Conservation (phyloP, 2,329 filamentous ascomycete genomes). For the Monosporascus sp. region DNA sequence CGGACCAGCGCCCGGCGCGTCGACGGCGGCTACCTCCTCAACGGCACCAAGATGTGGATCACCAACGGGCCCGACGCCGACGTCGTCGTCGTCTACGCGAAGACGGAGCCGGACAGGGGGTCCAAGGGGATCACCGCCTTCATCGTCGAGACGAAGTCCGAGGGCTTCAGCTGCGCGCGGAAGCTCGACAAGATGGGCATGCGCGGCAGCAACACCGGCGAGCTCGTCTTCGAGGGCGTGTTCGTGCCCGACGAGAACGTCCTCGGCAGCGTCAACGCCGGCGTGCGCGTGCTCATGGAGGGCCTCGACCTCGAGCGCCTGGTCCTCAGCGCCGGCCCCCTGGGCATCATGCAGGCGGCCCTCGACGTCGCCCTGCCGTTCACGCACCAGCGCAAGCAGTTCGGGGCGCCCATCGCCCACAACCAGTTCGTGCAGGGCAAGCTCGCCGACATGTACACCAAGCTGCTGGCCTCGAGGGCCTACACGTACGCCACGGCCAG, state of each 20-base stretch:
- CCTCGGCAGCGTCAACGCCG: constrained; percentile 72
- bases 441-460: constrained; percentile 96
- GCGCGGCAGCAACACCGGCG: constrained; percentile 93
- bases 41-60: constrained; percentile 99
- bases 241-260: constrained; percentile 82
- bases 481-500: constrained; percentile 85
- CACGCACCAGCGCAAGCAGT: constrained; percentile 83
- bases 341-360: constrained; percentile 91
- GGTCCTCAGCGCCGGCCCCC: constrained; percentile 82
- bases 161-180: constrained; percentile 79
- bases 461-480: constrained; percentile 73
- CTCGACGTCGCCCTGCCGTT: constrained; percentile 86
- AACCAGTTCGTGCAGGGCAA: constrained; percentile 93
- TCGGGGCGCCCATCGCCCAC: constrained; percentile 77
- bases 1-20: constrained; percentile 75
- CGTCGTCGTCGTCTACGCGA: constrained; percentile 91
- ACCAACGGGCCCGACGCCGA: constrained; percentile 97
- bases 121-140: constrained; percentile 95
- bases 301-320: constrained; percentile 90
- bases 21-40: constrained; percentile 79
- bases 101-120: constrained; percentile 73
- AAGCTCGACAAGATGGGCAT: constrained; percentile 99
- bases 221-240: constrained; percentile 84
- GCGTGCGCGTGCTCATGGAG: constrained; percentile 91
- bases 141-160: constrained; percentile 66